Conservation (phyloP, 208 protist species). For the Zelonia costaricensis region DNA sequence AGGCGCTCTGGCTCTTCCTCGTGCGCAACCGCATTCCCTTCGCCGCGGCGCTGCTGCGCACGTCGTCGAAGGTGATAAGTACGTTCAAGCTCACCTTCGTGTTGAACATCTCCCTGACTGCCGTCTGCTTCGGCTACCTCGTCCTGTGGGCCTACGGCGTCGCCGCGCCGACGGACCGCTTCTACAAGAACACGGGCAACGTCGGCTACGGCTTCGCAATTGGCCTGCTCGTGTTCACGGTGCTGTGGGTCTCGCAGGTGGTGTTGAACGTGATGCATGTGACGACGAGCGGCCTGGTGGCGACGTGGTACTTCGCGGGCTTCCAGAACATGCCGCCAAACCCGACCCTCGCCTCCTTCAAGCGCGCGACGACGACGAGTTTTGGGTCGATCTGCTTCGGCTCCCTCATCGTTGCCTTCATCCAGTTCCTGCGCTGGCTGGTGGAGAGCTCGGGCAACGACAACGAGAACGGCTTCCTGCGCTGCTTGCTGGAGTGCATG, state of each 20-base stretch:
- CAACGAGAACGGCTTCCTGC: conserved; percentile 41
- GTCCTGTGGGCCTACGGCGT: conserved; percentile 56
- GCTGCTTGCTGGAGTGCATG: conserved; percentile 45
- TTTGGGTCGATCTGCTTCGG: conserved; percentile 94
- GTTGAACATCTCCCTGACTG: conserved; percentile 38
- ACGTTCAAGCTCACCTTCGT: conserved; percentile 64
- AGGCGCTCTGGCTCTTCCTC: conserved; percentile 58
- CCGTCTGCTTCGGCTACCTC: conserved; percentile 47
- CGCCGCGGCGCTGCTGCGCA: conserved; percentile 59
- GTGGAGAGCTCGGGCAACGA: conserved; percentile 31
- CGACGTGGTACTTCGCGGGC: conserved; percentile 91
- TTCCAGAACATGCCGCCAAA: conserved; percentile 61
- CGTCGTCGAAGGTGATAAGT: conserved; percentile 40
- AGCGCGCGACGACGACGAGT: conserved; percentile 76
- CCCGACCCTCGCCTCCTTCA: conserved; percentile 72
- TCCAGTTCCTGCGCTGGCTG: conserved; percentile 77
- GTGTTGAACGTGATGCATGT: conserved; percentile 84
- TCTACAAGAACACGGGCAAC: conserved; percentile 23
- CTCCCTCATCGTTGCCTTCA: conserved; percentile 86
- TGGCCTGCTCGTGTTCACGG: conserved; percentile 50
- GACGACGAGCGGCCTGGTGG: conserved; percentile 74
- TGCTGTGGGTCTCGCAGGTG: conserved; percentile 76
- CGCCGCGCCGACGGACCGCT: conserved; percentile 39
- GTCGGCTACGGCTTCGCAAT: conserved; percentile 44
- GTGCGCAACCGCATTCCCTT: conserved; percentile 80